Evolutionary conservation across 2,329 filamentous ascomycete genomes (phyloP).

Genomic region (Trichophyton simii): DNA sequence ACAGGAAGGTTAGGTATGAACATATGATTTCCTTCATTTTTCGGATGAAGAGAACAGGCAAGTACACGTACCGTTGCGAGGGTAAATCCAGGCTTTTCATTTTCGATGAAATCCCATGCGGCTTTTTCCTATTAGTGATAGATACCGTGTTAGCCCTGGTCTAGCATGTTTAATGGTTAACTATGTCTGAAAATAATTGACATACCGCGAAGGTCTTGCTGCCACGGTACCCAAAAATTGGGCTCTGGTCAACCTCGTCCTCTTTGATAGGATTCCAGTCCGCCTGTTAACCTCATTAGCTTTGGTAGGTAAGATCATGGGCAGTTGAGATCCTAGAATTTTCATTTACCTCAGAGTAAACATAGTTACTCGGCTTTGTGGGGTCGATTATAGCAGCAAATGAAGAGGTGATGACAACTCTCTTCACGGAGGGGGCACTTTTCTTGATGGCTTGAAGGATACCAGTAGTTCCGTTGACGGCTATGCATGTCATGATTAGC

Average conservation of each 20-base stretch:
- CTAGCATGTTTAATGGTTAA: background rate
- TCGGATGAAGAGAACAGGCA: background rate
- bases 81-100: constrained; percentile 46
- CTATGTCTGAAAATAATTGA: background rate
- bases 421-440: constrained; percentile 53
- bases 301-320: background rate
- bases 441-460: constrained; percentile 51
- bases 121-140: constrained; percentile 40
- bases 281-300: constrained; percentile 17
- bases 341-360: constrained; percentile 17
- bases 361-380: constrained; percentile 21
- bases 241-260: constrained; percentile 28
- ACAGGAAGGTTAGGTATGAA: background rate
- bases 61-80: constrained; percentile 40
- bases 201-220: constrained; percentile 41
- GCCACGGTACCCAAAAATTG: constrained; percentile 31
- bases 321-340: background rate
- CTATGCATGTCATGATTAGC: constrained; percentile 22
- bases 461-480: constrained; percentile 51
- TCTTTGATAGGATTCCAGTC: constrained; percentile 35
- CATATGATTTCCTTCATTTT: background rate
- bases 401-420: constrained; percentile 58
- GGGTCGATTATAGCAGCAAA: constrained; percentile 53
- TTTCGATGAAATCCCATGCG: constrained; percentile 51
- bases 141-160: background rate